Evolutionary conservation across 2,329 filamentous ascomycete species (phyloP).

Genomic region (Sarocladium strictum): DNA sequence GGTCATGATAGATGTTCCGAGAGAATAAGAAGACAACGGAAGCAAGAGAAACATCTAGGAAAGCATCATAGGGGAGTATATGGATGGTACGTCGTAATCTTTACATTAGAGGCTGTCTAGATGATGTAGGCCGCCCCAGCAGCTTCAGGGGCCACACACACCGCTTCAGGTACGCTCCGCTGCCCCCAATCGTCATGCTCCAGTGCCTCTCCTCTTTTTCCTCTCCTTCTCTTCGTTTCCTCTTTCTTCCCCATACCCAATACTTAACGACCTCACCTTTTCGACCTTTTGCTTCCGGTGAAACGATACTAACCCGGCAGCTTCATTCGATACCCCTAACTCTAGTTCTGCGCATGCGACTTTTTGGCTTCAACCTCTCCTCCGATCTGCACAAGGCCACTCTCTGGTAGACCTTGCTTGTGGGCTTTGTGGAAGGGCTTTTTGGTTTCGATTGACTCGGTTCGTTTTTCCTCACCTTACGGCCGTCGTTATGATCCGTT

Average conservation of each 20-base stretch:
- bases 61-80: too few species aligned
- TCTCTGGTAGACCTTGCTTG: not conserved
- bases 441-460: not conserved
- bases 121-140: not conserved
- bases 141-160: constrained; percentile 6
- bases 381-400: not conserved
- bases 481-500: too few species aligned
- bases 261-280: not conserved
- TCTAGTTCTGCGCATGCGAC: not conserved
- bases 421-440: not conserved
- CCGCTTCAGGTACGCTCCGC: not conserved
- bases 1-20: not conserved
- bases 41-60: too few species aligned
- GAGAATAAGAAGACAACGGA: too few species aligned
- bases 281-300: not conserved
- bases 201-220: not conserved
- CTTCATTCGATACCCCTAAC: not conserved
- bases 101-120: too few species aligned
- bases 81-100: too few species aligned
- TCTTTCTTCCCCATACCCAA: not conserved
- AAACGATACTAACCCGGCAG: constrained; percentile 7
- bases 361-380: not conserved
- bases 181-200: constrained; percentile 5
- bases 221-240: not conserved
- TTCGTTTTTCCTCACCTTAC: not conserved